Evolutionary conservation across 306 rosid genomes (phyloP), one percentile per base, ranked within the genome.

Genomic region (Sindora glabra): DNA sequence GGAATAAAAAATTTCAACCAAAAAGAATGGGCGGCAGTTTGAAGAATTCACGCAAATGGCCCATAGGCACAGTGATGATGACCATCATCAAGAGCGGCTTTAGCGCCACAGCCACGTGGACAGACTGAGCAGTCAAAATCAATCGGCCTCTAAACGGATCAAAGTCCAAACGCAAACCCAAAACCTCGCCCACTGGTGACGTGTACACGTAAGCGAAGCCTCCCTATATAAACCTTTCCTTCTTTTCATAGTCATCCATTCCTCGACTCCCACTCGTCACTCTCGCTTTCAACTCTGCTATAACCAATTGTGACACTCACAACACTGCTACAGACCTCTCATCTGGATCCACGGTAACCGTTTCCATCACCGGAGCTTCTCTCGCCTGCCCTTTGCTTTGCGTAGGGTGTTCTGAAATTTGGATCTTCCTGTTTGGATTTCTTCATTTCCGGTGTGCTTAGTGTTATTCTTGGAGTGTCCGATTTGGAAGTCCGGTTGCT

Each of bases 191-290:
- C 38, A 61, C 33, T 22, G 85, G 44, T 82, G 92, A 84, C 89
- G 89, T 79, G 92, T 78, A 40, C 75, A 38, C 47, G 56, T 61
- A 77, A 70, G 79, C 85, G 63, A 23, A 82, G 95, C 95, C 95
- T 82, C 95, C 85, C 22, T 84, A 87, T 82, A 84, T 77, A 84
- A 62, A 6, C 48, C 45, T 39, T 55, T 54, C 26, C 42, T 27
- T 22, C 51, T 34, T 57, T 70, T 59, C 84, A 3, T 73, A 50
- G 92, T 87, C 85, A 87, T 87, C 92, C 89, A 58, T 48, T 77
- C 71, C 70, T n/a, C n/a, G n/a, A n/a, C n/a, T n/a, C n/a, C n/a
- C n/a, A n/a, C n/a, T n/a, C n/a, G n/a, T 33, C 70, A 23, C 63
- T 11, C 19, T 44, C 32, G 27, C 45, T 7, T 30, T 54, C 13